Evolutionary conservation across 441 rosid species (phyloP).

Genomic region (Viola pubescens): DNA sequence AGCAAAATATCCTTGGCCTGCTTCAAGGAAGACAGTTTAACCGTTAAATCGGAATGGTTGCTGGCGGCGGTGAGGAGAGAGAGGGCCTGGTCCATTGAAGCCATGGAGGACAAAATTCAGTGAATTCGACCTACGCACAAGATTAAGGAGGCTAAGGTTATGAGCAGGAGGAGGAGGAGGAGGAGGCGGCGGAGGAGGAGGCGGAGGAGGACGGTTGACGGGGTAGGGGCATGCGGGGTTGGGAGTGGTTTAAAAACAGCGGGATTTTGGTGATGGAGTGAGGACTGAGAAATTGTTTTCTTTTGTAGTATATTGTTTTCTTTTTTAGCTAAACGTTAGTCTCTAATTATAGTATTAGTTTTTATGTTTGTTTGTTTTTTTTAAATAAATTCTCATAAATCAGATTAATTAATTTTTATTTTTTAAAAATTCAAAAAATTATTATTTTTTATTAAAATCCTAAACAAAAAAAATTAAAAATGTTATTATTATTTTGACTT

Average conservation of each 20-base stretch:
- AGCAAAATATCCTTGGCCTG: conserved; percentile 74
- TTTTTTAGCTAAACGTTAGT: not conserved
- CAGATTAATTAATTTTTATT: no score
- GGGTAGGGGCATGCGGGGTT: not conserved
- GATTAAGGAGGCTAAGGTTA: no score
- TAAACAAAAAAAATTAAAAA: no score
- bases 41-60: conserved; percentile 82
- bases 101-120: conserved; percentile 23
- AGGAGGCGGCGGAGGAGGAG: conserved; percentile 28
- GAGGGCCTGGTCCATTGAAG: conserved; percentile 65
- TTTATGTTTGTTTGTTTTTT: no score
- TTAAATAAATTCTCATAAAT: no score
- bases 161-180: not conserved
- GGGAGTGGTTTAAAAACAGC: not conserved
- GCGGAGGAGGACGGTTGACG: conserved; percentile 9
- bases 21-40: conserved; percentile 84
- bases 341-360: no score
- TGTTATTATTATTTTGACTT: no score
- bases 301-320: not conserved
- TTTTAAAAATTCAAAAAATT: no score
- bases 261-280: not conserved
- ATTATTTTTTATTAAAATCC: no score
- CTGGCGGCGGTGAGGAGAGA: conserved; percentile 86
- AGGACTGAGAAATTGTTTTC: not conserved
- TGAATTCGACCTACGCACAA: no score